Evolutionary conservation across 352 stramenopile genomes (phyloP).

Genomic region (Globisporangium cylindrosporum): DNA sequence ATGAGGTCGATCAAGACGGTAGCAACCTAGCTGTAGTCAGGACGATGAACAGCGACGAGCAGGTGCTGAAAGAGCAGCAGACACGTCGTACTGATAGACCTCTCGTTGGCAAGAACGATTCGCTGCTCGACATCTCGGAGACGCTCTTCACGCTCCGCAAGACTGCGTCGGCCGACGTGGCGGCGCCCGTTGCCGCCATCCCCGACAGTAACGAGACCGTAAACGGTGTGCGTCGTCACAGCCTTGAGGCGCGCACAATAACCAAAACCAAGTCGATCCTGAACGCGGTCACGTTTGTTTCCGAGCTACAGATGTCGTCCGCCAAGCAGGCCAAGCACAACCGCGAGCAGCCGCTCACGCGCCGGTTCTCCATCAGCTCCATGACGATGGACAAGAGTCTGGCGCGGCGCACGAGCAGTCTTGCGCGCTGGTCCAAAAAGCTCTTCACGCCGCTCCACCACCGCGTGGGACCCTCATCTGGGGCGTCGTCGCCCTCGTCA

Average conservation of each 20-base stretch:
- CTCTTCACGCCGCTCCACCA: constrained; percentile 6
- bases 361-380: constrained; percentile 36
- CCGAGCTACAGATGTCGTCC: constrained; percentile 12
- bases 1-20: not conserved
- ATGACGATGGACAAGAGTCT: constrained; percentile 18
- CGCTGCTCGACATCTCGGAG: not conserved
- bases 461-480: constrained; percentile 3
- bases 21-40: not conserved
- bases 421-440: constrained; percentile 13
- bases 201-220: constrained; percentile 6
- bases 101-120: not conserved
- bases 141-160: not conserved
- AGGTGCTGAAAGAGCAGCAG: not conserved
- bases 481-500: constrained; percentile 14
- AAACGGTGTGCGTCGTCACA: constrained; percentile 5
- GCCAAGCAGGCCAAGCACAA: constrained; percentile 13
- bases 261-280: constrained; percentile 21
- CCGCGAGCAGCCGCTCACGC: constrained; percentile 28
- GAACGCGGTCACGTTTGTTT: constrained; percentile 15
- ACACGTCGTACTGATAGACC: not conserved
- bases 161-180: not conserved
- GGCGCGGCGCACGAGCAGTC: constrained; percentile 4
- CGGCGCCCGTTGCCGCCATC: too few species aligned
- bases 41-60: not conserved
- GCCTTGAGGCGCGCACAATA: constrained; percentile 10